These are phyloP conservation scores for Endocalyx cinctus DNA, from an alignment of 2,329 filamentous ascomycete species.

Conservation along the genomic window DNA sequence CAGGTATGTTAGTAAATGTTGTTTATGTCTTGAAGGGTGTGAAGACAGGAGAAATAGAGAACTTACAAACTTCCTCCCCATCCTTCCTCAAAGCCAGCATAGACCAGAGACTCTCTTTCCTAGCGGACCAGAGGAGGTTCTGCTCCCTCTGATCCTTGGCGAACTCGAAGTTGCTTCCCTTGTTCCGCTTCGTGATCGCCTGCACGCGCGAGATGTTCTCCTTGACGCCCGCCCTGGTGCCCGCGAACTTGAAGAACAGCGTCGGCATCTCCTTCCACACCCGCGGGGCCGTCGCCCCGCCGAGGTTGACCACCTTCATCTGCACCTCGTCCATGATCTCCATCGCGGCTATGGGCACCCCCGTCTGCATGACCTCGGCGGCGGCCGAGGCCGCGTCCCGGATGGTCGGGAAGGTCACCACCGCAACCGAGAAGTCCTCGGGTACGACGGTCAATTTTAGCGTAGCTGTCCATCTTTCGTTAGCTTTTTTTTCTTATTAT, in stretches of 20 bases:
- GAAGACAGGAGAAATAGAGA: conserved; percentile 28
- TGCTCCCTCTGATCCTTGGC: conserved; percentile 67
- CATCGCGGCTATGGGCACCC: conserved; percentile 70
- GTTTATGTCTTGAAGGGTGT: conserved; percentile 1
- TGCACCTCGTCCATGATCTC: conserved; percentile 88
- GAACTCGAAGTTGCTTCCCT: conserved; percentile 69
- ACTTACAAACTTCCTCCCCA: conserved; percentile 68
- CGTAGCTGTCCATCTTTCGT: conserved; percentile 48
- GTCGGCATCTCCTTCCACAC: conserved; percentile 74
- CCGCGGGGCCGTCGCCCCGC: conserved; percentile 62
- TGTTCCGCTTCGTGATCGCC: conserved; percentile 59
- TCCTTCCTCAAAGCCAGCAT: conserved; percentile 66
- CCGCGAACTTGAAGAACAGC: conserved; percentile 82
- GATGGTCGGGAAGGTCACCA: conserved; percentile 74
- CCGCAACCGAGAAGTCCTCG: conserved; percentile 70
- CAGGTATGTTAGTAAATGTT: conserved; percentile 1
- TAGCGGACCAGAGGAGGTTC: conserved; percentile 71
- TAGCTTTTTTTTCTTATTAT: conserved; percentile 1
- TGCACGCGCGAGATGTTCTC: conserved; percentile 72
- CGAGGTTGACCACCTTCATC: conserved; percentile 76
- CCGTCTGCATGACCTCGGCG: conserved; percentile 69
- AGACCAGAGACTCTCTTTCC: conserved; percentile 81
- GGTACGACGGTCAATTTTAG: conserved; percentile 75
- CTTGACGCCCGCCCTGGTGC: conserved; percentile 70
- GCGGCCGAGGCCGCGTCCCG: conserved; percentile 71